Conservation (phyloP, 2,329 filamentous ascomycete species). For the Scedosporium aurantiacum region DNA sequence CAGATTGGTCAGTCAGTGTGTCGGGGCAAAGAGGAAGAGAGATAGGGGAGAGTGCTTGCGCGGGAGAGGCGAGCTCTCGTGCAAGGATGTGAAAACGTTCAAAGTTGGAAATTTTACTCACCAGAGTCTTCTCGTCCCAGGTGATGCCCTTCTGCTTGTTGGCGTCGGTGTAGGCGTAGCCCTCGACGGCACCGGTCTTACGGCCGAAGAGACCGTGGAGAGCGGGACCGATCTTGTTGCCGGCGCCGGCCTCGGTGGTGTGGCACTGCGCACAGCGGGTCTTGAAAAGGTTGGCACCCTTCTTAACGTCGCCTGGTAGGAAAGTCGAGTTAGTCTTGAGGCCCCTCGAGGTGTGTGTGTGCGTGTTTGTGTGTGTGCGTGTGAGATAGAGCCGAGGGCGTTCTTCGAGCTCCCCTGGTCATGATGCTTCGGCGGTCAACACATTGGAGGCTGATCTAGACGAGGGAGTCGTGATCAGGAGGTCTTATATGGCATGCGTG, state of each 20-base stretch:
- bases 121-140: slow-evolving; percentile 79
- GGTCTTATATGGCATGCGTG: no score
- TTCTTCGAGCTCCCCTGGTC: no score
- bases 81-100: no score
- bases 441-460: no score
- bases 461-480: no score
- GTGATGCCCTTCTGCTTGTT: slow-evolving; percentile 94
- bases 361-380: background rate
- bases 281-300: slow-evolving; percentile 99
- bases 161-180: slow-evolving; percentile 97
- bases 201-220: slow-evolving; percentile 97
- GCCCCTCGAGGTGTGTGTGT: background rate
- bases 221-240: slow-evolving; percentile 97
- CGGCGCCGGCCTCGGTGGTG: slow-evolving; percentile 79
- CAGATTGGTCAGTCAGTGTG: background rate
- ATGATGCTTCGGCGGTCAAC: no score
- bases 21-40: background rate
- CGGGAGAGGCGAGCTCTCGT: no score
- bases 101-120: slow-evolving; percentile 30
- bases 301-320: slow-evolving; percentile 72
- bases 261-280: slow-evolving; percentile 98
- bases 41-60: no score
- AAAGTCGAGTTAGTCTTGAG: slow-evolving; percentile 7
- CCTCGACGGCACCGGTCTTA: slow-evolving; percentile 81
- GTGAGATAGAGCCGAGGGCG: no score